Evolutionary conservation across 352 stramenopile species (phyloP), one percentile per base, ranked within the genome.

Genomic region (Phytopythium sindhum): DNA sequence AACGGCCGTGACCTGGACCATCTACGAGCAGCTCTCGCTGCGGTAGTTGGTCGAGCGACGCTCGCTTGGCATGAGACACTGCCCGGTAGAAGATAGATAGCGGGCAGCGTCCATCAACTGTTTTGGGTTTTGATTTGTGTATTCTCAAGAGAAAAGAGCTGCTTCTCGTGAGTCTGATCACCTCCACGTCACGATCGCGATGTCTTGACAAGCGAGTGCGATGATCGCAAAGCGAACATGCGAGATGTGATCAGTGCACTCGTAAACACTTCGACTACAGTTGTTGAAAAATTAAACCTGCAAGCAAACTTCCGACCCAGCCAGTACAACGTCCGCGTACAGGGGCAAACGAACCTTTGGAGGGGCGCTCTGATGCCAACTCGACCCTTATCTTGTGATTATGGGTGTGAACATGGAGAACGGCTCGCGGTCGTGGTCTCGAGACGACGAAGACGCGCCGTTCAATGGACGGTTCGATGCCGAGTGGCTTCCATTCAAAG

Each of bases 1-100:
- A n/a, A 98, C 98, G 5, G 98, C 97, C 21, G 97, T 99, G 65
- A 98, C 93, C 19, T 99, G 98, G 98, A 99, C 97, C 15, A 98
- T 98, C 54, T 99, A 99, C 81, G 97, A 99, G 84, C 80, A 93
- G 54, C 73, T 95, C 26, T 90, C 82, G 4, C 64, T 90, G 42
- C 73, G 73, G 54, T 90, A 86, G 59, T 29, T 59, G 57, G 14
- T 17, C 33, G 39, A 15, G 42, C 9, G 31, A n/a, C n/a, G n/a
- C n/a, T n/a, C n/a, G n/a, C n/a, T n/a, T n/a, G n/a, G n/a, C n/a
- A n/a, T n/a, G n/a, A n/a, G n/a, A n/a, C 33, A 14, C 33, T 39
- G 33, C 7, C 33, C 3, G 33, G 33, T 39, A 39, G 33, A 51
- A 37, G 42, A 61, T 47, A 28, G 44, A 15, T 1, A 10, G 47